Evolutionary conservation across 23 red algal genomes (phyloP).

Genomic region (Pyropia haitanensis): DNA sequence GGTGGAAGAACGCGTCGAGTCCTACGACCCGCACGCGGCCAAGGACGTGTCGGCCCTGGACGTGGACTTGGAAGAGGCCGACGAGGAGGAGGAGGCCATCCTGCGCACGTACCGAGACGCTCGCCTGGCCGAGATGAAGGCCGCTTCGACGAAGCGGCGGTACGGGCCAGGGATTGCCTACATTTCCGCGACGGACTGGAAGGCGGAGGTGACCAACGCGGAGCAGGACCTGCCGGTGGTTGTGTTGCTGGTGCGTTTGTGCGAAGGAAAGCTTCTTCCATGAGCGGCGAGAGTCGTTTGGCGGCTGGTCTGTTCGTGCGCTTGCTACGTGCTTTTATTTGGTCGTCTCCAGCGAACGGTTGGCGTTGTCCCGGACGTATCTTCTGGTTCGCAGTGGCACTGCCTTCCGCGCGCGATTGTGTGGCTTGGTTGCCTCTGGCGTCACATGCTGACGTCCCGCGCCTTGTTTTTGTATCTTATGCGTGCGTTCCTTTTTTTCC

Average conservation of each 20-base stretch:
- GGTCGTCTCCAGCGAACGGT: no score
- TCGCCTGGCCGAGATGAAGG: conserved; percentile 48
- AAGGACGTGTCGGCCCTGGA: conserved; percentile 59
- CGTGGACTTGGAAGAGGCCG: conserved; percentile 69
- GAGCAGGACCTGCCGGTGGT: conserved; percentile 36
- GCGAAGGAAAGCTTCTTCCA: no score
- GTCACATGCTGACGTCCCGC: no score
- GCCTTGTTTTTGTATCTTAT: no score
- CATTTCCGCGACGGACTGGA: conserved; percentile 65
- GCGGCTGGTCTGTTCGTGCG: no score
- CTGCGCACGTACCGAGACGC: conserved; percentile 43
- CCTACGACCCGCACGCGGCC: conserved; percentile 57
- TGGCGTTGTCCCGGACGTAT: no score
- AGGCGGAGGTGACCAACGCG: conserved; percentile 66
- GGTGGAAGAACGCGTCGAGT: conserved; percentile 45
- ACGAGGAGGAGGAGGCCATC: conserved; percentile 67
- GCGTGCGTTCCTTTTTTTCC: no score
- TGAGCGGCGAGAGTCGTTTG: no score
- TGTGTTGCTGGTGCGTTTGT: conserved; percentile 51
- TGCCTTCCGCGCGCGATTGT: no score
- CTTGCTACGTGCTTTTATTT: no score
- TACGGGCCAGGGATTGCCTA: conserved; percentile 56
- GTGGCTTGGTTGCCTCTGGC: no score
- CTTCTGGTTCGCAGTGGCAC: no score
- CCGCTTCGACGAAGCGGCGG: conserved; percentile 18